Base-by-base conservation (phyloP, 768 basidiomycete genomes). In the Sarcodon sp. region DNA sequence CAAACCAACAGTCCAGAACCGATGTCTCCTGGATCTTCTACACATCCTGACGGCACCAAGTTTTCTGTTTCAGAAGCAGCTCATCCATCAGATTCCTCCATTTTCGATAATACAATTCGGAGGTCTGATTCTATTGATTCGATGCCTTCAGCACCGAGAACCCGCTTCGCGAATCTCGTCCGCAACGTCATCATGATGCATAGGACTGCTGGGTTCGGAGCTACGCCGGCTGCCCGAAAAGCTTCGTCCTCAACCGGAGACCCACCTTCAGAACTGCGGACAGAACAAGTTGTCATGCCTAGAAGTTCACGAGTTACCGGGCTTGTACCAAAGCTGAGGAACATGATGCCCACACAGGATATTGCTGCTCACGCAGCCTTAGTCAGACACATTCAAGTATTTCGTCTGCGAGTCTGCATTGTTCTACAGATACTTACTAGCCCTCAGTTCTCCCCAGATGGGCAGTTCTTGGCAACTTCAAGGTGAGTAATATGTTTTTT, bases 401-500 rank as follows among this genome's bases (percentile, higher is more conserved):
- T 2, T 38, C 13, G 4, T 13, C 12, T 13, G 18, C 37, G 12
- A 18, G 37, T 38, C 12, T 13, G 12, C 18, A 38, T 2, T 13
- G 13, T 38, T 18, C 13, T 38, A 38, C 18, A 13, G 12, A 18
- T 38, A 13, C 37, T 38, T 2, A 38, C 4, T 38, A 18, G 12
- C 37, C 5, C 37, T 18, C 4, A 85, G 59, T 87, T 87, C 64
- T 84, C 81, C 1, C 83, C 83, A 1, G 76, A 85, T 59, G 85
- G 85, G 15, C 77, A 71, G 57, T 83, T 74, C 56, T 58, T 87
- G 54, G 85, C 83, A 3, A 86, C 83, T 4, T 82, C 81, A 31
- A 81, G 80, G 75, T 80, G 54, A 44, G 64, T 35, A 12, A 39
- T 11, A n/a, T 16, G 44, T 32, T 33, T 48, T 51, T 10, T 43